Evolutionary conservation across 768 basidiomycete species (phyloP).

Genomic region (Mycena albidolilacea): DNA sequence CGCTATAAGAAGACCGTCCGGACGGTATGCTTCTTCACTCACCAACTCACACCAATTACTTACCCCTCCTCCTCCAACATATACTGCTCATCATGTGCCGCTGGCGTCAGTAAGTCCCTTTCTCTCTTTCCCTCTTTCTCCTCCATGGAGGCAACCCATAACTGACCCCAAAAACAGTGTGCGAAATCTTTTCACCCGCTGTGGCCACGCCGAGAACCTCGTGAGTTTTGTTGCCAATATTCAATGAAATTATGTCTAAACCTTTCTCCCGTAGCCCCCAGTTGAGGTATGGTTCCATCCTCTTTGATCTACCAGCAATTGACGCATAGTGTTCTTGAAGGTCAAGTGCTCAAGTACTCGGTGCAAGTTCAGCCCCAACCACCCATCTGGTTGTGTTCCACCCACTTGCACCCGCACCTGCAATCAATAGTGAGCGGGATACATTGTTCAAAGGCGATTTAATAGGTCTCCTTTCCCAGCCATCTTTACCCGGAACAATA

Average conservation of each 20-base stretch:
- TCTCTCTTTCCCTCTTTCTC: constrained; percentile 6
- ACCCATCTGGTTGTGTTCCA: constrained; percentile 57
- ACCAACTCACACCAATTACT: too few relatives aligned
- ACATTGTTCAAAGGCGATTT: background rate
- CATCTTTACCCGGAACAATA: constrained; percentile 63
- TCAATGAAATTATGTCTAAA: background rate
- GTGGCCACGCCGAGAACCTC: constrained; percentile 61
- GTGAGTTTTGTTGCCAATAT: constrained; percentile 47
- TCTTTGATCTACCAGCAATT: background rate
- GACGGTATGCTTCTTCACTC: too few relatives aligned
- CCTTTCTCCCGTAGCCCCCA: constrained; percentile 36
- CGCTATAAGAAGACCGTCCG: too few relatives aligned
- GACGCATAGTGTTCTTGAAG: constrained; percentile 47
- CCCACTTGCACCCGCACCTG: constrained; percentile 61
- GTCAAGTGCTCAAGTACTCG: constrained; percentile 57
- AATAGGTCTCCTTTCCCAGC: constrained; percentile 42
- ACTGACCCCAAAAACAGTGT: constrained; percentile 48
- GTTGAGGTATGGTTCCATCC: background rate
- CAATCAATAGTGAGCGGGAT: constrained; percentile 61
- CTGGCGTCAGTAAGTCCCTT: constrained; percentile 63
- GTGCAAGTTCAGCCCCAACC: constrained; percentile 70
- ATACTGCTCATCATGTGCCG: constrained; percentile 60
- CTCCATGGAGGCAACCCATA: background rate
- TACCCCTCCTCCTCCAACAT: too few relatives aligned
- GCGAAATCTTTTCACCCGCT: constrained; percentile 61